These are phyloP conservation scores for Penstemon barbatus DNA, from an alignment of 257 asterid genomes.

Conservation along the genomic window DNA sequence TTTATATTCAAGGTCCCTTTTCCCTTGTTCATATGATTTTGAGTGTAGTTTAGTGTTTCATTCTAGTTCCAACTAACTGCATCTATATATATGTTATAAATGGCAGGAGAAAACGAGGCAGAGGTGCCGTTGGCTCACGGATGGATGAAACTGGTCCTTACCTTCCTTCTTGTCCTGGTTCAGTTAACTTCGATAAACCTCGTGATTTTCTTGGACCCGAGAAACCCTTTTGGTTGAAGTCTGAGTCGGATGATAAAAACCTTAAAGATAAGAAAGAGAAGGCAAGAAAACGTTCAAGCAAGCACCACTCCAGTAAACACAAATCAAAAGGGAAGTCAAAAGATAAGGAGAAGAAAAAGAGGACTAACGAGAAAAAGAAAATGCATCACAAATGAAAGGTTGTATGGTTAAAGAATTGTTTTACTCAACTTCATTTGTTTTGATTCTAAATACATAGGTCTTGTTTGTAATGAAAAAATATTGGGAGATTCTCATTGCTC, in stretches of 20 bases:
- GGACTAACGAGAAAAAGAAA: neutral
- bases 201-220: constrained; percentile 60
- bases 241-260: constrained; percentile 53
- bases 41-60: neutral
- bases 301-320: constrained; percentile 51
- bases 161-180: constrained; percentile 51
- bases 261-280: constrained; percentile 31
- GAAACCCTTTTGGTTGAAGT: constrained; percentile 47
- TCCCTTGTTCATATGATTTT: constrained; percentile 7
- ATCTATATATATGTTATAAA: neutral
- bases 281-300: constrained; percentile 36
- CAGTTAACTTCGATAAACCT: constrained; percentile 31
- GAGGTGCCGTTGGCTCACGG: constrained; percentile 95
- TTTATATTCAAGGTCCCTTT: constrained; percentile 66
- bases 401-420: no score
- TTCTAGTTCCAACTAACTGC: neutral
- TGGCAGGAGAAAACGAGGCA: constrained; percentile 81
- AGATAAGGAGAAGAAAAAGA: constrained; percentile 45
- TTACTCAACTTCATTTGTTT: no score
- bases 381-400: no score
- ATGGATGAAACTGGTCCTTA: constrained; percentile 97
- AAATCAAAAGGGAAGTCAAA: constrained; percentile 57
- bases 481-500: no score
- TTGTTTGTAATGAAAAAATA: no score
- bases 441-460: no score